These are phyloP conservation scores for Castanospermum australe DNA, from an alignment of 306 rosid genomes.

Conservation along the genomic window DNA sequence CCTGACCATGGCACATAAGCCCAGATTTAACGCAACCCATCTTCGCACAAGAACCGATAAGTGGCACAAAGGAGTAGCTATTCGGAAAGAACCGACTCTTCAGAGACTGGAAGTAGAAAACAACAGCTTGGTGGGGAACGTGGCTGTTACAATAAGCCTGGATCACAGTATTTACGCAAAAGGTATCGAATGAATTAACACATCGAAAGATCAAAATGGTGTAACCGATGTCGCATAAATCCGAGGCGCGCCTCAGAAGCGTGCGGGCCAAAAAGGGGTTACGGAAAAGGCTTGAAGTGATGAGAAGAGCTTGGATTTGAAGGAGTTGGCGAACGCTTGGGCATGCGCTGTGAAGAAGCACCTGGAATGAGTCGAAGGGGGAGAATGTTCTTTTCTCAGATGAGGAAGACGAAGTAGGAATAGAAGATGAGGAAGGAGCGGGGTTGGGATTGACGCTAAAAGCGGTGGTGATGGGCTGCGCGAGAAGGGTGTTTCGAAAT, in stretches of 20 bases:
- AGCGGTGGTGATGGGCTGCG: slow-evolving; percentile 16
- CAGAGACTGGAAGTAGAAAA: slow-evolving; percentile 49
- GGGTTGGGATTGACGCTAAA: slow-evolving; percentile 1
- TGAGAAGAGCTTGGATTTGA: slow-evolving; percentile 63
- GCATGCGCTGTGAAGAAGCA: slow-evolving; percentile 26
- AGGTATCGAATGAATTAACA: slow-evolving; percentile 40
- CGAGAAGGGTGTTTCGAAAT: slow-evolving; percentile 30
- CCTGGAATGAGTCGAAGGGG: not conserved
- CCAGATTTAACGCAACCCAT: slow-evolving; percentile 50
- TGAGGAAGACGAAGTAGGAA: not conserved
- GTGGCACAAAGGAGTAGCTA: slow-evolving; percentile 58
- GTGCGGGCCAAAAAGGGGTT: slow-evolving; percentile 62
- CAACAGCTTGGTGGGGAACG: slow-evolving; percentile 35
- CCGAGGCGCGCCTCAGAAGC: slow-evolving; percentile 52
- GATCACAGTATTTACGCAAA: slow-evolving; percentile 57
- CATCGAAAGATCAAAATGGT: slow-evolving; percentile 41
- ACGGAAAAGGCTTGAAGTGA: slow-evolving; percentile 40
- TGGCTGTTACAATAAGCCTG: slow-evolving; percentile 49
- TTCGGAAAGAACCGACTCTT: slow-evolving; percentile 46
- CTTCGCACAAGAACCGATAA: slow-evolving; percentile 51
- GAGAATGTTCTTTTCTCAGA: not conserved
- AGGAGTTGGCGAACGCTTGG: slow-evolving; percentile 36
- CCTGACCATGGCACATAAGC: slow-evolving; percentile 58
- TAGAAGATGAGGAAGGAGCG: slow-evolving; percentile 14
- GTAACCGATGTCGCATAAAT: slow-evolving; percentile 44